Conservation (phyloP, 768 basidiomycete genomes). For the Tricholoma flavovirens region DNA sequence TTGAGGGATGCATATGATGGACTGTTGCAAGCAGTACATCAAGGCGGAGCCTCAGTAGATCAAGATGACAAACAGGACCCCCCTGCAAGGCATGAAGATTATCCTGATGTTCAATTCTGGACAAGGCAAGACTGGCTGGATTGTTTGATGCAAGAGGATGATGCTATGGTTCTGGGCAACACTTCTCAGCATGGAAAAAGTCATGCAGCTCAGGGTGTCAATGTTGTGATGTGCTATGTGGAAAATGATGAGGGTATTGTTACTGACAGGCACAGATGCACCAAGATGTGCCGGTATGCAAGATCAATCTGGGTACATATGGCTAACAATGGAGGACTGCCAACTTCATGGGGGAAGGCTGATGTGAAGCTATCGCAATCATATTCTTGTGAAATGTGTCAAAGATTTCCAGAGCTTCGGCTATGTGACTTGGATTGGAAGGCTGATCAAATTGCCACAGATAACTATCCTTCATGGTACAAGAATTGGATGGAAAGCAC, state of each 20-base stretch:
- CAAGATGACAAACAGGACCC: neutral
- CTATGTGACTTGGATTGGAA: no score
- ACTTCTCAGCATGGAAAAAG: neutral
- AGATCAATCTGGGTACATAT: no score
- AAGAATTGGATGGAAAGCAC: constrained; percentile 19
- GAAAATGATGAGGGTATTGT: constrained; percentile 6
- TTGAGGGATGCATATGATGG: neutral
- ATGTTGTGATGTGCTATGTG: constrained; percentile 5
- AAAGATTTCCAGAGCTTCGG: constrained; percentile 14
- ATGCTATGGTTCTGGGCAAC: neutral
- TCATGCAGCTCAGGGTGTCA: constrained; percentile 1
- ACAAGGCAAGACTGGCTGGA: constrained; percentile 1
- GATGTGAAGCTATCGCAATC: no score
- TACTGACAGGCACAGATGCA: neutral
- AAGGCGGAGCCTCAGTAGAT: neutral
- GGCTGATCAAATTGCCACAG: no score
- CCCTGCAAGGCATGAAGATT: constrained; percentile 2
- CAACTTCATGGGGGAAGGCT: no score
- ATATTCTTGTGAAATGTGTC: constrained; percentile 12
- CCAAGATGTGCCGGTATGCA: neutral
- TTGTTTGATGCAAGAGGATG: neutral
- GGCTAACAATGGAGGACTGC: no score
- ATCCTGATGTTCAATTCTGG: constrained; percentile 11
- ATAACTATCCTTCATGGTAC: no score
- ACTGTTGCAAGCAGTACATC: neutral